Conservation (phyloP, 2,329 filamentous ascomycete genomes). For the Dactylellina drechsleri region DNA sequence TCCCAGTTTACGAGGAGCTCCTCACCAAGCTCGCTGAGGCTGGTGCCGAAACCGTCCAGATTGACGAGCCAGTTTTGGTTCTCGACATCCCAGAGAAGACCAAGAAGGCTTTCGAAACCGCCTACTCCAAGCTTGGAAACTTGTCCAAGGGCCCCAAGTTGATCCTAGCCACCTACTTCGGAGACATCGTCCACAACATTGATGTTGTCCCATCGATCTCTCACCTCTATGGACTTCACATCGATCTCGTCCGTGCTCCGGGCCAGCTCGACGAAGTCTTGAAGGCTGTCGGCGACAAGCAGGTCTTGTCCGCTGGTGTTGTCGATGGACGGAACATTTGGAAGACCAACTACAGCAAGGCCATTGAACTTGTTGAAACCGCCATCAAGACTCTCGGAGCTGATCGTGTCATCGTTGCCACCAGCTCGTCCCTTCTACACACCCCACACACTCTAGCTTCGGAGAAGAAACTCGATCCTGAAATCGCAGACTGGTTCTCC, state of each 20-base stretch:
- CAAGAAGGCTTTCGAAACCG: slow-evolving; percentile 97
- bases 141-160: slow-evolving; percentile 82
- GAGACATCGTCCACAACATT: slow-evolving; percentile 99
- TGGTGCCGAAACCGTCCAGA: slow-evolving; percentile 95
- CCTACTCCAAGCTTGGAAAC: slow-evolving; percentile 82
- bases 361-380: slow-evolving; percentile 88
- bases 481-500: slow-evolving; percentile 98
- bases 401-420: slow-evolving; percentile 95
- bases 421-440: slow-evolving; percentile 97
- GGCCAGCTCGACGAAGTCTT: slow-evolving; percentile 93
- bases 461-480: slow-evolving; percentile 96
- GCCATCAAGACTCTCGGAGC: slow-evolving; percentile 96
- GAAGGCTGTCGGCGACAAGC: slow-evolving; percentile 83
- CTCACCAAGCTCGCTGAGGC: slow-evolving; percentile 92
- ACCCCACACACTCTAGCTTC: slow-evolving; percentile 96
- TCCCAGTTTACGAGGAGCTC: slow-evolving; percentile 94
- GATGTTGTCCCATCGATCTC: slow-evolving; percentile 80
- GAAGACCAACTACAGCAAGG: slow-evolving; percentile 99
- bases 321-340: slow-evolving; percentile 99
- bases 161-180: slow-evolving; percentile 96
- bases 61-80: slow-evolving; percentile 96
- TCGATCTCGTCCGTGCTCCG: slow-evolving; percentile 97
- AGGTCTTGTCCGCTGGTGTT: slow-evolving; percentile 92
- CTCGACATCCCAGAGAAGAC: slow-evolving; percentile 89
- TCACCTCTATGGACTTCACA: slow-evolving; percentile 83